These are phyloP conservation scores for Wallemia ichthyophaga DNA, from an alignment of 1,284 basidiomycete species.

Conservation along the genomic window DNA sequence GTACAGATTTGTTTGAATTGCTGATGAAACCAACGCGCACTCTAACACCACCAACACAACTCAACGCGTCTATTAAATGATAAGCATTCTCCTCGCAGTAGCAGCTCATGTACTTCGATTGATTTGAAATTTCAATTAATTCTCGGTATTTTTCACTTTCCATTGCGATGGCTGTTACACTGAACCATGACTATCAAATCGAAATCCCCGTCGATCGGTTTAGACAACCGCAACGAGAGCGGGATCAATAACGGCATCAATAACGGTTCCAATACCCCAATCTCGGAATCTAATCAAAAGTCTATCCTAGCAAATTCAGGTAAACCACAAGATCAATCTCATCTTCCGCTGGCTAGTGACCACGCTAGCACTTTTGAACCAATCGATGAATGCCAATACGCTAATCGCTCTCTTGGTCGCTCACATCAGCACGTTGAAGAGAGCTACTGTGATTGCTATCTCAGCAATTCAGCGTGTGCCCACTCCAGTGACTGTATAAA, in stretches of 20 bases:
- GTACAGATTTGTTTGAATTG: background rate
- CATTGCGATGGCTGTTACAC: too few species aligned
- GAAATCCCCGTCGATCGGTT: too few species aligned
- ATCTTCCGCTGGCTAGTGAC: background rate
- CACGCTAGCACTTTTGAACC: background rate
- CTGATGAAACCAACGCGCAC: background rate
- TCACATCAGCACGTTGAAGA: background rate
- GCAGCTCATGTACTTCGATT: background rate
- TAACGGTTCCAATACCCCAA: too few species aligned
- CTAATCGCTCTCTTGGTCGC: background rate
- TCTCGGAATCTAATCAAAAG: too few species aligned
- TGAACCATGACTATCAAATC: too few species aligned
- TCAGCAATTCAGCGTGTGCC: background rate
- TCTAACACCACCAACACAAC: background rate
- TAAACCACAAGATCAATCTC: background rate
- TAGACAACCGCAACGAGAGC: too few species aligned
- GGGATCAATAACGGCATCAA: too few species aligned
- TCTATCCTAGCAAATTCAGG: too few species aligned
- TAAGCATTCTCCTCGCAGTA: background rate
- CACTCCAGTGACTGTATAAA: constrained; percentile 62
- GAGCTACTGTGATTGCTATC: background rate
- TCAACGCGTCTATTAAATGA: background rate
- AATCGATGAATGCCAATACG: background rate
- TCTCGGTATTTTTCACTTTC: too few species aligned
- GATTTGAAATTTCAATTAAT: background rate